phyloP scores from a whole-genome alignment of 2,329 filamentous ascomycete genomes.

The Trichophyton equinum region DNA sequence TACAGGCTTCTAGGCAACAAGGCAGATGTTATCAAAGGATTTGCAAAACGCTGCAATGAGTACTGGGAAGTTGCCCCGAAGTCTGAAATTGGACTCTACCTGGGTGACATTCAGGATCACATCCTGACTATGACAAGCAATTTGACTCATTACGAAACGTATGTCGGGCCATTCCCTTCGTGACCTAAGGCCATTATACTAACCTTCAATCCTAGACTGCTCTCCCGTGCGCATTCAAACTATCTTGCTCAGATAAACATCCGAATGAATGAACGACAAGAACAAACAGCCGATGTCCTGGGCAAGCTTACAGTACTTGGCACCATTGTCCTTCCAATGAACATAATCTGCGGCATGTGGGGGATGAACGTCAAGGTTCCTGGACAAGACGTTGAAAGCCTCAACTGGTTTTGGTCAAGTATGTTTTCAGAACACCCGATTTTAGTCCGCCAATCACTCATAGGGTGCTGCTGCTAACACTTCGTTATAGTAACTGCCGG shows the following conservation, averaged over 20 bases:
- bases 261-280: constrained; percentile 93
- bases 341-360: constrained; percentile 96
- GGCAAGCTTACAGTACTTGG: constrained; percentile 91
- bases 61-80: constrained; percentile 92
- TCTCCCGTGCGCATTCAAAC: constrained; percentile 84
- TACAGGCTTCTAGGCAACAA: constrained; percentile 92
- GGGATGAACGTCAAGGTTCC: constrained; percentile 98
- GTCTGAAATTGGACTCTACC: constrained; percentile 91
- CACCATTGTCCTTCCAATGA: constrained; percentile 96
- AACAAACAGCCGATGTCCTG: constrained; percentile 88
- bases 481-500: constrained; percentile 50
- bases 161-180: constrained; percentile 26
- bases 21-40: constrained; percentile 97
- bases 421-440: constrained; percentile 28
- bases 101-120: constrained; percentile 97
- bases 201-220: constrained; percentile 45
- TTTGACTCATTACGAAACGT: constrained; percentile 92
- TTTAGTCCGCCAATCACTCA: neutral
- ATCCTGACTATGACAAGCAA: constrained; percentile 99
- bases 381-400: constrained; percentile 69
- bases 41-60: constrained; percentile 95
- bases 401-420: constrained; percentile 60
- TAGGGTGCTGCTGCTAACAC: constrained; percentile 16
- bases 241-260: constrained; percentile 99
- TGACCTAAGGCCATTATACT: constrained; percentile 8